phyloP scores from a whole-genome alignment of 805 yeast species.

The Teunomyces cretensis region DNA sequence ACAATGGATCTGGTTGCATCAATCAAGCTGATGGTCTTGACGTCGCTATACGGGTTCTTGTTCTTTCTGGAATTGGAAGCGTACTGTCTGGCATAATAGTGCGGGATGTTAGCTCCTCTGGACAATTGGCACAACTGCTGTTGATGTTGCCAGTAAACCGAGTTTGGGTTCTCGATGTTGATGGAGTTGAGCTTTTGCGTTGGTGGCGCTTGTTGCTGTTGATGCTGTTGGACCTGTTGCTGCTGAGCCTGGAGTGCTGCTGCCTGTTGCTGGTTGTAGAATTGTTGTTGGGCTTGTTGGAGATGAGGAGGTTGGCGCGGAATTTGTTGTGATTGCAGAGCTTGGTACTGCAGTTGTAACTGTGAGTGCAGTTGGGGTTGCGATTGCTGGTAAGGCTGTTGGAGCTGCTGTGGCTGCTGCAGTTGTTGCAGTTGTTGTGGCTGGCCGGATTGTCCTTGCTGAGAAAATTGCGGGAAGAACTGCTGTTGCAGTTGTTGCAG shows the following conservation, averaged over 20 bases:
- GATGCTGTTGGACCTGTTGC: constrained; percentile 12
- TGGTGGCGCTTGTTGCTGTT: constrained; percentile 16
- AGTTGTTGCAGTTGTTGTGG: constrained; percentile 24
- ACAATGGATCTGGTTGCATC: constrained; percentile 44
- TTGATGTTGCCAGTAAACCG: constrained; percentile 78
- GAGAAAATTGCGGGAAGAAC: constrained; percentile 18
- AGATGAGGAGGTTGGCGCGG: constrained; percentile 22
- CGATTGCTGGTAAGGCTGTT: constrained; percentile 20
- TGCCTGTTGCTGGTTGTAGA: constrained; percentile 12
- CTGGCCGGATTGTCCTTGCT: constrained; percentile 26
- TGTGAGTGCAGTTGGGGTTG: constrained; percentile 16
- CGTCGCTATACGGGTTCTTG: constrained; percentile 37
- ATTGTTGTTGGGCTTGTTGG: constrained; percentile 16
- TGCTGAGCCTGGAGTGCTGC: constrained; percentile 9
- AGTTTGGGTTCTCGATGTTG: constrained; percentile 38
- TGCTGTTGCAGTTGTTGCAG: constrained; percentile 22
- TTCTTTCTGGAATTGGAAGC: constrained; percentile 63
- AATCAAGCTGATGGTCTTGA: constrained; percentile 37
- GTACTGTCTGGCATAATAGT: constrained; percentile 80
- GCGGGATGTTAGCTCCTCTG: constrained; percentile 64
- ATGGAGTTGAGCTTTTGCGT: constrained; percentile 31
- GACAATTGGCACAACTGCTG: constrained; percentile 69
- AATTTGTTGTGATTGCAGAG: constrained; percentile 17
- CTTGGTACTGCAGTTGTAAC: constrained; percentile 23
- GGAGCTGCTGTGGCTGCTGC: constrained; percentile 15